Percentiles rank a stretch among this genome's conserved stretches.
These are phyloP conservation scores for Protomyces gravidus DNA, from an alignment of 1,139 yeast species.

Conservation along the genomic window DNA sequence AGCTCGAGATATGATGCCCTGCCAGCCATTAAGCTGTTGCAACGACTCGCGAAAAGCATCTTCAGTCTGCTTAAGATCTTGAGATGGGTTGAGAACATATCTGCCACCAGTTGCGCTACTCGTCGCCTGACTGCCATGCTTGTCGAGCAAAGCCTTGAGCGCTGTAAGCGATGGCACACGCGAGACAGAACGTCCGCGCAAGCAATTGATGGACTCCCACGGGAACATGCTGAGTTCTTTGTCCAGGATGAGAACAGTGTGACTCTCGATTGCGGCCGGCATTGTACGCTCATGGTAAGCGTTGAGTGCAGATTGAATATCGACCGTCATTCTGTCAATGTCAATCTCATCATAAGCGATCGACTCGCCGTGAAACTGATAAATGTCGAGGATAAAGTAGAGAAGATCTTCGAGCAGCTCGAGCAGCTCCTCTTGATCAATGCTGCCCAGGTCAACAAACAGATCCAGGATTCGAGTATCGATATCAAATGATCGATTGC, in stretches of 20 bases:
- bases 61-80: slow-evolving; percentile 70
- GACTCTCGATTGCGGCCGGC: slow-evolving; percentile 41
- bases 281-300: slow-evolving; percentile 38
- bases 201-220: slow-evolving; percentile 74
- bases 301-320: slow-evolving; percentile 48
- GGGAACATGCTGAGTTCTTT: slow-evolving; percentile 64
- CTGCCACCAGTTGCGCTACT: slow-evolving; percentile 40
- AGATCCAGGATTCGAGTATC: slow-evolving; percentile 53
- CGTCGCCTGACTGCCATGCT: slow-evolving; percentile 30
- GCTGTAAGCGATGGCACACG: slow-evolving; percentile 66
- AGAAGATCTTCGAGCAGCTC: slow-evolving; percentile 60
- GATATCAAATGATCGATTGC: slow-evolving; percentile 42
- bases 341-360: slow-evolving; percentile 64
- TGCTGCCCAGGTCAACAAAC: slow-evolving; percentile 49
- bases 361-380: slow-evolving; percentile 60
- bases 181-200: slow-evolving; percentile 57
- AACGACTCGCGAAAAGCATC: slow-evolving; percentile 53
- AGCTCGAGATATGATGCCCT: slow-evolving; percentile 44
- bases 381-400: slow-evolving; percentile 56
- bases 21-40: slow-evolving; percentile 36
- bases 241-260: slow-evolving; percentile 66
- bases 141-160: slow-evolving; percentile 47
- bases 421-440: slow-evolving; percentile 36
- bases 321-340: slow-evolving; percentile 47
- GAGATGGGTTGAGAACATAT: slow-evolving; percentile 75